Evolutionary conservation across 2,329 filamentous ascomycete genomes (phyloP), one percentile per base, ranked within the genome.

Genomic region (Botryosphaeria dothidea): DNA sequence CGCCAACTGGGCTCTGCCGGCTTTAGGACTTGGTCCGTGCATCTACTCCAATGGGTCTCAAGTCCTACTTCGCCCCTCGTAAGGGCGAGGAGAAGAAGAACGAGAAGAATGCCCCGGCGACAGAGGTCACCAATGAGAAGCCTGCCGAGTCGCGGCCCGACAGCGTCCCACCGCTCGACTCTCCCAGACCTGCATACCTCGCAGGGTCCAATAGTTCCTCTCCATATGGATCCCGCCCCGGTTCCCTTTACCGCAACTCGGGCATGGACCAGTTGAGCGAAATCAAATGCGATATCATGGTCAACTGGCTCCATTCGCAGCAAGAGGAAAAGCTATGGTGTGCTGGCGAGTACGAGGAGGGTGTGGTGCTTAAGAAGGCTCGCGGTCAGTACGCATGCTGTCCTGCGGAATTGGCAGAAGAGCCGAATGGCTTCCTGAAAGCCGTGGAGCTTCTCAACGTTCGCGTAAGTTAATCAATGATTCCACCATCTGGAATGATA

Each of bases 251-350:
- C 62, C 72, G 75, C 27, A 77, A 83, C 74, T 71, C 70, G 5
- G 69, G 76, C 34, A 74, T 76, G 58, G 81, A 84, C 36, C 80
- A 79, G 46, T 74, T 86, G 54, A 73, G 79, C 54, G 82, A 86
- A 66, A 81, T 87, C 71, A 87, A 85, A 71, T 82, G 80, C 68
- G 85, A 89, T 71, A 83, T 90, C 68, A 86, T 88, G 81, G 86
- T 86, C 69, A 87, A 84, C 69, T 89, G 84, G 82, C 80, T 90
- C 2, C 85, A 88, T 71, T 83, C 87, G 66, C 84, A 87, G 70
- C 86, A 89, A 67, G 79, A 86, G 67, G 84, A 88, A 71, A 79
- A 76, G 64, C 73, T 84, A 34, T 86, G 85, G 84, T 81, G 79
- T 3, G 75, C 74, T 25, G 80, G 80, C 61, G 75, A 73, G 23